Evolutionary conservation across 331 rosid species (phyloP).

Genomic region (Malus hybrid): DNA sequence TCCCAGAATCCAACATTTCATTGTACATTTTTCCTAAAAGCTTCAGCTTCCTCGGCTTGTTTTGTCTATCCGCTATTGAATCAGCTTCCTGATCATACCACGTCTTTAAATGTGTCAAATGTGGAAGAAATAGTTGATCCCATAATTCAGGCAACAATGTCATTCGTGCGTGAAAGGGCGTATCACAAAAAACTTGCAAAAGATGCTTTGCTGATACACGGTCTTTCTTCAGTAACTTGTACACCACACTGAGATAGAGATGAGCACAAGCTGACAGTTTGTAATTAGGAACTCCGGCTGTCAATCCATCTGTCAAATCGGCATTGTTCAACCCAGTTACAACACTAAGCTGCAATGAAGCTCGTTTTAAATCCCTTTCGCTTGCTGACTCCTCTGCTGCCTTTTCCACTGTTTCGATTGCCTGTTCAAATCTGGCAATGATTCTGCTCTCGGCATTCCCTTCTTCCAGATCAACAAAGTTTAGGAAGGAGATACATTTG

Average conservation of each 20-base stretch:
- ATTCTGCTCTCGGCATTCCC: conserved; percentile 39
- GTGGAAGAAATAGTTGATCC: conserved; percentile 66
- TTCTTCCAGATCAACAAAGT: conserved; percentile 26
- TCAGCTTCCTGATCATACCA: conserved; percentile 58
- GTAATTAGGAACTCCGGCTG: conserved; percentile 53
- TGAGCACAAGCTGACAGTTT: conserved; percentile 78
- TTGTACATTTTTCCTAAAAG: conserved; percentile 47
- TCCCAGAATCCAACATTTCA: conserved; percentile 65
- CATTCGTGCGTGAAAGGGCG: conserved; percentile 57
- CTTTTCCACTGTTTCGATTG: conserved; percentile 54
- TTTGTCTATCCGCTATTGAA: conserved; percentile 31
- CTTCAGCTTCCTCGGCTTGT: conserved; percentile 35
- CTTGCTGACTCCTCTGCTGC: conserved; percentile 34
- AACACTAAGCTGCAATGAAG: conserved; percentile 51
- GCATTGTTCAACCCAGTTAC: conserved; percentile 54
- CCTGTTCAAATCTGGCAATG: conserved; percentile 56
- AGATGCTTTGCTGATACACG: conserved; percentile 71
- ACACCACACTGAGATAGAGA: conserved; percentile 72
- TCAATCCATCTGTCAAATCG: conserved; percentile 37
- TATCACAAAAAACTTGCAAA: conserved; percentile 69
- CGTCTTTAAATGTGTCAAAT: conserved; percentile 49
- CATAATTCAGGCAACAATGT: conserved; percentile 65
- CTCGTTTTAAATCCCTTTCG: conserved; percentile 42
- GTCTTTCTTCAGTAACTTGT: conserved; percentile 51
- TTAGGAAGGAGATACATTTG: conserved; percentile 45